These are phyloP conservation scores for Scenedesmus sp. DNA, from an alignment of 163 green algal species.

Conservation along the genomic window DNA sequence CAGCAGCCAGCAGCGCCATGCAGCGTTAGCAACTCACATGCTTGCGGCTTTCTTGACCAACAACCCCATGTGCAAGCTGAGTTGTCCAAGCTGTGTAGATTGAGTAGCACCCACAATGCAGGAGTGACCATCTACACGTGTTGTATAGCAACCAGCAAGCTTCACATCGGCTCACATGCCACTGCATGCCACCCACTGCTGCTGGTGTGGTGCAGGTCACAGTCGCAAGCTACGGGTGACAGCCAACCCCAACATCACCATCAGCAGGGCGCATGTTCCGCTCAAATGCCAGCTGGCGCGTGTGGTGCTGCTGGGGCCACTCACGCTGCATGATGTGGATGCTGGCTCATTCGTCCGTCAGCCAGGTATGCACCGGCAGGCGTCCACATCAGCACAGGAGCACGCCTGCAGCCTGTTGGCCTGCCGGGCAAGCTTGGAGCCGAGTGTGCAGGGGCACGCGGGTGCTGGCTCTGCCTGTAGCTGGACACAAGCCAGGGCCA, in stretches of 20 bases:
- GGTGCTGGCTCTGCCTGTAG: background rate
- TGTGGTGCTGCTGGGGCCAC: slow-evolving; percentile 81
- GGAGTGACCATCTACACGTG: too few species aligned
- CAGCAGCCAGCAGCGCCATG: background rate
- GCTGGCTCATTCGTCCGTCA: slow-evolving; percentile 68
- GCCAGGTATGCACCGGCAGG: background rate
- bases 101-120: too few species aligned
- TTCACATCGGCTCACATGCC: background rate
- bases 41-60: background rate
- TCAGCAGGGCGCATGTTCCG: slow-evolving; percentile 80
- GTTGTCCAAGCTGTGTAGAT: too few species aligned
- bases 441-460: background rate
- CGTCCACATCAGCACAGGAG: background rate
- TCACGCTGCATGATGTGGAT: slow-evolving; percentile 85
- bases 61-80: background rate
- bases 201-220: slow-evolving; percentile 72
- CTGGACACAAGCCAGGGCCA: too few species aligned
- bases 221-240: slow-evolving; percentile 82
- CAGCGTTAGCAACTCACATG: background rate
- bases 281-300: slow-evolving; percentile 75
- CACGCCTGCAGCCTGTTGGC: background rate
- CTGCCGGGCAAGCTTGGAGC: too few species aligned
- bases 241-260: slow-evolving; percentile 80
- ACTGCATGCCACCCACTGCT: slow-evolving; percentile 68
- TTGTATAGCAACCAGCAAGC: background rate